Evolutionary conservation across 768 basidiomycete genomes (phyloP).

Genomic region (Leccinum sublutescens): DNA sequence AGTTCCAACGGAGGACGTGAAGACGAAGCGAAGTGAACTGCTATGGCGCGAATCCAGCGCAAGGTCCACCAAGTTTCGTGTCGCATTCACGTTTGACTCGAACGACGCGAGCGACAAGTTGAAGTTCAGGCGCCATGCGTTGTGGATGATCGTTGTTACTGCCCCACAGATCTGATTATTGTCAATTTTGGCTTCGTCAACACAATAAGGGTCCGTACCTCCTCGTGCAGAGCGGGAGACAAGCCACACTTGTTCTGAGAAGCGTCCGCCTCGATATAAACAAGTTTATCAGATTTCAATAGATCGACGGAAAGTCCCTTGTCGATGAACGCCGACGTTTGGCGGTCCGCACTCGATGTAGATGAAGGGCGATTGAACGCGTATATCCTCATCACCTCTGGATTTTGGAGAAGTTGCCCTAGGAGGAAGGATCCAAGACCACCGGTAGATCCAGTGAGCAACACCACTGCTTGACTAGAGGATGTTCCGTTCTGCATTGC

Average conservation of each 20-base stretch:
- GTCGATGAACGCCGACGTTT: conserved; percentile 32
- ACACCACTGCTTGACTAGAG: not conserved
- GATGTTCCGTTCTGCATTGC: not conserved
- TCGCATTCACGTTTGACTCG: conserved; percentile 36
- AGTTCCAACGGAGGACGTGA: conserved; percentile 25
- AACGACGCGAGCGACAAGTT: conserved; percentile 38
- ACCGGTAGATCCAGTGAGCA: conserved; percentile 44
- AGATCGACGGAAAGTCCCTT: conserved; percentile 31
- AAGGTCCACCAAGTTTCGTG: conserved; percentile 33
- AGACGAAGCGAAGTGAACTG: conserved; percentile 20
- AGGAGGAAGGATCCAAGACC: conserved; percentile 40
- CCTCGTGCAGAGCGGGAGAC: conserved; percentile 20
- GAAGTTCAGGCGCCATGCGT: conserved; percentile 36
- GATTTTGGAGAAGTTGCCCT: conserved; percentile 24
- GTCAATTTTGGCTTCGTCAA: not conserved
- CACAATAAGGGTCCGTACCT: conserved; percentile 20
- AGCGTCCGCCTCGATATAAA: conserved; percentile 38
- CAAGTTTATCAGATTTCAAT: conserved; percentile 33
- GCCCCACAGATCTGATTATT: conserved; percentile 12
- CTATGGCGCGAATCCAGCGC: conserved; percentile 28
- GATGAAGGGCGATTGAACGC: conserved; percentile 30
- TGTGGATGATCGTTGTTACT: conserved; percentile 31
- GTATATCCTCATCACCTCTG: conserved; percentile 29
- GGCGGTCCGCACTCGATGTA: conserved; percentile 23
- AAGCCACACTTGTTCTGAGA: conserved; percentile 32